These are phyloP conservation scores for Zizania latifolia DNA, from an alignment of 176 grass and related monocot species.

Conservation along the genomic window DNA sequence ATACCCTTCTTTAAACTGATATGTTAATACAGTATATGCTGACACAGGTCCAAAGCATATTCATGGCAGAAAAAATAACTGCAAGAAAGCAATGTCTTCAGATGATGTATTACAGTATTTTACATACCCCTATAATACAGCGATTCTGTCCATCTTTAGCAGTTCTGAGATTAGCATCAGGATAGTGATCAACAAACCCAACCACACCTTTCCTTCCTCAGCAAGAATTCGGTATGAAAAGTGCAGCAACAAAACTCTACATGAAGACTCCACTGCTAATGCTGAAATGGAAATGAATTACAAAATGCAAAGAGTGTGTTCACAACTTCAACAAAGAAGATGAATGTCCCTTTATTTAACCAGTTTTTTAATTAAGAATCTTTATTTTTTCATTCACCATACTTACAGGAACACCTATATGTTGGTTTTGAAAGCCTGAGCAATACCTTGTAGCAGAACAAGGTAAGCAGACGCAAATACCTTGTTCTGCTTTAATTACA, in stretches of 20 bases:
- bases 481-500: too few relatives aligned
- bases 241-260: conserved; percentile 57
- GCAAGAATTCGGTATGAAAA: conserved; percentile 83
- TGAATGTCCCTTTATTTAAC: too few relatives aligned
- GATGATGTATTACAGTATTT: conserved; percentile 1
- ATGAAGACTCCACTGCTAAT: too few relatives aligned
- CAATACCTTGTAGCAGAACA: too few relatives aligned
- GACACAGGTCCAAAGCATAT: not conserved
- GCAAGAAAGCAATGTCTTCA: not conserved
- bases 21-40: conserved; percentile 6
- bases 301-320: too few relatives aligned
- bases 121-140: conserved; percentile 90
- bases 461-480: too few relatives aligned
- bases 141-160: conserved; percentile 89
- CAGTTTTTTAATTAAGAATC: too few relatives aligned
- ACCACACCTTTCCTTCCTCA: conserved; percentile 68
- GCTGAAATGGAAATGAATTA: too few relatives aligned
- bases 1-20: conserved; percentile 90
- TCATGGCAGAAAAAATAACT: not conserved
- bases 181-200: conserved; percentile 63
- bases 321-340: too few relatives aligned
- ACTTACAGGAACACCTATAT: too few relatives aligned
- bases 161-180: conserved; percentile 92
- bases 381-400: too few relatives aligned
- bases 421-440: too few relatives aligned